Evolutionary conservation across 495 filamentous ascomycete species (phyloP).

Genomic region (Corynascus novoguineensis): DNA sequence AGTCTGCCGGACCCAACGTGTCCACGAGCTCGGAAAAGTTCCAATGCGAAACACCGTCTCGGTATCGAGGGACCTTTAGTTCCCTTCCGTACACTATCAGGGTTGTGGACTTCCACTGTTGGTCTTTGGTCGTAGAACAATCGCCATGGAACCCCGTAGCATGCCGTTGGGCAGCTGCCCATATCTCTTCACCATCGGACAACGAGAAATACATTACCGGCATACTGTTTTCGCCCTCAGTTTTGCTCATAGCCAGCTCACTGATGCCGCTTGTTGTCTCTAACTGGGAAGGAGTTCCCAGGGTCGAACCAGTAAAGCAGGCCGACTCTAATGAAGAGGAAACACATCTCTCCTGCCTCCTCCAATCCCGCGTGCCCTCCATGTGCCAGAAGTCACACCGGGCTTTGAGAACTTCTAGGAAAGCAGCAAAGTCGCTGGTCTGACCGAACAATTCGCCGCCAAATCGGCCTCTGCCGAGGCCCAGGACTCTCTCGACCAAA

Average conservation of each 20-base stretch:
- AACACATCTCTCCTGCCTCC: constrained; percentile 43
- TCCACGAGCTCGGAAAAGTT: constrained; percentile 56
- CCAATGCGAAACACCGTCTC: constrained; percentile 48
- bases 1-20: constrained; percentile 63
- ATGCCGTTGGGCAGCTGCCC: constrained; percentile 1
- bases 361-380: constrained; percentile 60
- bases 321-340: constrained; percentile 9
- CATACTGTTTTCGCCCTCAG: constrained; percentile 3
- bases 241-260: background rate
- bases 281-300: constrained; percentile 5
- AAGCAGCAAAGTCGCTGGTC: constrained; percentile 58
- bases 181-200: constrained; percentile 21
- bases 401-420: constrained; percentile 61
- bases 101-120: constrained; percentile 43
- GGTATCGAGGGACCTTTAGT: constrained; percentile 46
- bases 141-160: background rate
- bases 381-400: constrained; percentile 70
- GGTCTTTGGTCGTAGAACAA: background rate
- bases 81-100: constrained; percentile 57
- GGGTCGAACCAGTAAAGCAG: constrained; percentile 1
- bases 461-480: constrained; percentile 23
- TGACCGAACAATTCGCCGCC: constrained; percentile 43
- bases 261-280: background rate
- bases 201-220: constrained; percentile 33
- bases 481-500: constrained; percentile 42